phyloP scores from a whole-genome alignment of 1,284 basidiomycete species.

The Cutaneotrichosporon sp. region DNA sequence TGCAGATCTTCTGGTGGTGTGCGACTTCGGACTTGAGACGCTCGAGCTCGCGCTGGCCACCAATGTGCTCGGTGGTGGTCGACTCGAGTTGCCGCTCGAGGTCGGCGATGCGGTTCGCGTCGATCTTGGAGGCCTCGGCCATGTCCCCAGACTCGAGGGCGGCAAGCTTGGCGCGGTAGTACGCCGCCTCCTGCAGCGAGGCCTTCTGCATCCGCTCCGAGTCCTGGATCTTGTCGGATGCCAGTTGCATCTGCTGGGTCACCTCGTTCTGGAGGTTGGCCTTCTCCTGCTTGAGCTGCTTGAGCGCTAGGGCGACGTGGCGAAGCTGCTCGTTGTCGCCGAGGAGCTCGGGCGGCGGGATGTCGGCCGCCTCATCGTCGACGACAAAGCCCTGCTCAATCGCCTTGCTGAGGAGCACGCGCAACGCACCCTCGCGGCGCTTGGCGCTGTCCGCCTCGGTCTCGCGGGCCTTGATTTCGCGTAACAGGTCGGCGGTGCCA shows the following conservation, averaged over 20 bases:
- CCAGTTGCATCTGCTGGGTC: conserved; percentile 55
- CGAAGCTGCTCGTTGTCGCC: conserved; percentile 36
- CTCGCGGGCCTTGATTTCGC: conserved; percentile 77
- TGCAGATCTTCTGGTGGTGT: conserved; percentile 59
- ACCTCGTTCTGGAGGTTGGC: conserved; percentile 47
- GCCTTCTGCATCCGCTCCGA: conserved; percentile 75
- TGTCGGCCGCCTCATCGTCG: conserved; percentile 55
- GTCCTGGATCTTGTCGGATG: conserved; percentile 76
- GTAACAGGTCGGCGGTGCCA: conserved; percentile 69
- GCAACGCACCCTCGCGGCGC: conserved; percentile 84
- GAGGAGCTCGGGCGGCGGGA: conserved; percentile 13
- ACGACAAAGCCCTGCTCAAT: conserved; percentile 78
- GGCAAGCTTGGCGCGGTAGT: conserved; percentile 89
- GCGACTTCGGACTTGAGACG: conserved; percentile 72
- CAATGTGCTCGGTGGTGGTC: conserved; percentile 66
- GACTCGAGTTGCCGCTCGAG: conserved; percentile 76
- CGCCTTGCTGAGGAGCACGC: conserved; percentile 75
- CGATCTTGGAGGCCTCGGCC: conserved; percentile 68
- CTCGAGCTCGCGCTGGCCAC: conserved; percentile 62
- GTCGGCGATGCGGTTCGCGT: conserved; percentile 75
- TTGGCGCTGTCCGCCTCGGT: conserved; percentile 74
- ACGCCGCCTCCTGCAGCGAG: conserved; percentile 92
- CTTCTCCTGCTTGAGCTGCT: conserved; percentile 72
- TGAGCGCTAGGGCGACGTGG: conserved; percentile 65
- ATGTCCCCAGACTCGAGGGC: conserved; percentile 76